These are phyloP conservation scores for Penstemon newberryi DNA, from an alignment of 257 asterid genomes.

Conservation along the genomic window DNA sequence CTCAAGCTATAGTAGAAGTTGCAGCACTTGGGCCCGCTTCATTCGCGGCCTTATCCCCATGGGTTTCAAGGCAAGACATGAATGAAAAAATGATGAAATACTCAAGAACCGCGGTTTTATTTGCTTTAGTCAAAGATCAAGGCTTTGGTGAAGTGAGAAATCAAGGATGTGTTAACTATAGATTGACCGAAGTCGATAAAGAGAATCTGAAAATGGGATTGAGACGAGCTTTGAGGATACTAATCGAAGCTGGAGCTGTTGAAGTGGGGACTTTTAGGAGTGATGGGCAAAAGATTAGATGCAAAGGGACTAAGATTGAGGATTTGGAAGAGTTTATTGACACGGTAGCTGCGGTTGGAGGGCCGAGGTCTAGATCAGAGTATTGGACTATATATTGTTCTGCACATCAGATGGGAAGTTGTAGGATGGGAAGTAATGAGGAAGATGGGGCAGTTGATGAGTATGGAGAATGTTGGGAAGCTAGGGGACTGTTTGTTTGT, in stretches of 20 bases:
- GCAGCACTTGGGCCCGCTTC: constrained; percentile 67
- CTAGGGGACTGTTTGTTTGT: constrained; percentile 73
- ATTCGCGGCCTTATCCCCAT: constrained; percentile 56
- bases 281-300: constrained; percentile 68
- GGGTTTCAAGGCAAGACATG: constrained; percentile 66
- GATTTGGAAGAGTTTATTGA: constrained; percentile 76
- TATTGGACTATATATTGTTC: constrained; percentile 67
- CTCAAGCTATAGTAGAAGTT: constrained; percentile 60
- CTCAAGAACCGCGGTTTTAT: constrained; percentile 59
- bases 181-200: constrained; percentile 41
- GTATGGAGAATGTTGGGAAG: constrained; percentile 91
- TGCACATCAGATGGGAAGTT: constrained; percentile 95
- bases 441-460: constrained; percentile 80
- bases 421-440: constrained; percentile 65
- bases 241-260: constrained; percentile 81
- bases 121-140: constrained; percentile 58
- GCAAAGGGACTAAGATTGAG: constrained; percentile 45
- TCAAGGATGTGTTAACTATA: constrained; percentile 47
- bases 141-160: constrained; percentile 69
- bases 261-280: constrained; percentile 86
- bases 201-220: constrained; percentile 64
- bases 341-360: constrained; percentile 47
- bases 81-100: constrained; percentile 62
- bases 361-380: constrained; percentile 55
- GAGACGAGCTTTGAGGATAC: constrained; percentile 67